Base-by-base conservation (phyloP, 371 early-diverging fungal species). In the Rhizomucor miehei region DNA sequence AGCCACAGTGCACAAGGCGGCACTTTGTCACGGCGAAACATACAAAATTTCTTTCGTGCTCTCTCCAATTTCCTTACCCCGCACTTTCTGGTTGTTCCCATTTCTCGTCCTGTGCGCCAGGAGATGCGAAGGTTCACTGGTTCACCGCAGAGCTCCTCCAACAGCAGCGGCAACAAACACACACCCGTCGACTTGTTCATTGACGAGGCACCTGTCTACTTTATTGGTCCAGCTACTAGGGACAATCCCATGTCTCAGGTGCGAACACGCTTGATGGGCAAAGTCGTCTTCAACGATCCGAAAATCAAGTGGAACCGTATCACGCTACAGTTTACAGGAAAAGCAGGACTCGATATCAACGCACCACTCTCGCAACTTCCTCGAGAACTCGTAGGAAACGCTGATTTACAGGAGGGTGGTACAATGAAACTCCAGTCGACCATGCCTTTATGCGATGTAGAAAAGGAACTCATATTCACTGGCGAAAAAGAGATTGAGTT, bases 261-360 rank as follows among this genome's bases (percentile, higher is more conserved):
- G 1, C 67, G 74, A 9, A 63, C 77, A 0, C 71, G 71, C 16
- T 48, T 77, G 6, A 57, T 69, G 57, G 77, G 77, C 4, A 65
- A 53, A 6, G 74, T 77, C 9, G 44, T 63, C 20, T 73, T 77
- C 38, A 55, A 66, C 34, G 72, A 71, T 48, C 59, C 63, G 21
- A 75, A 75, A 51, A 69, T 73, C 39, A 73, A 77, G 44, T 77
- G 77, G 77, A 71, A 73, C 45, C 60, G 77, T 35, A 67, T 73
- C 19, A 77, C 73, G 1, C 67, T 77, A 19, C 69, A 69, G 41
- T 59, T 71, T 20, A 45, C 65, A 3, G 77, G 77, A 2, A 65
- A 69, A 23, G 69, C 77, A 17, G 74, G 71, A 6, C 57, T 77
- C 1, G 55, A 68, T 38, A 70, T 75, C 3, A 59, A 72, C 4